Evolutionary conservation across 371 early-diverging fungal genomes (phyloP).

Genomic region (Dichotomocladium elegans): DNA sequence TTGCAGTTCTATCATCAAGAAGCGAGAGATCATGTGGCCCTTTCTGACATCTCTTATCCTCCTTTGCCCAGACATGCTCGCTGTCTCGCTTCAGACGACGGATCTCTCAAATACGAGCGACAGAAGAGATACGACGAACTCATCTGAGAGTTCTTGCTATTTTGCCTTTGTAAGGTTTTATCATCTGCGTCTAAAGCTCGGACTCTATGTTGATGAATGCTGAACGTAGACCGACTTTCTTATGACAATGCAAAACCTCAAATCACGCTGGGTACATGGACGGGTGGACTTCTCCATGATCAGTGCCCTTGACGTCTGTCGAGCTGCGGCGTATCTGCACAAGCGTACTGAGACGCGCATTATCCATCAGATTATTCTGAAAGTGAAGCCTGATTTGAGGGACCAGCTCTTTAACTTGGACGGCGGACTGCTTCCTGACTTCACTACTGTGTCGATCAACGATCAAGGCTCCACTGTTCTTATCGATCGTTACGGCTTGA

Average conservation of each 20-base stretch:
- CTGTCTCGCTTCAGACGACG: not conserved
- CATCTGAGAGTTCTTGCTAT: no score
- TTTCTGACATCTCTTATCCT: slow-evolving; percentile 70
- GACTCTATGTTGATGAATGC: no score
- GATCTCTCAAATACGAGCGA: no score
- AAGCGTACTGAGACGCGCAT: not conserved
- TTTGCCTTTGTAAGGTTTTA: not conserved
- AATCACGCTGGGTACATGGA: slow-evolving; percentile 50
- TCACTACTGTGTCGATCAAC: not conserved
- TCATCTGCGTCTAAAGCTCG: not conserved
- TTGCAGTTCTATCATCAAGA: slow-evolving; percentile 48
- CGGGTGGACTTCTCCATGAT: slow-evolving; percentile 62
- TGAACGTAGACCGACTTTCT: not conserved
- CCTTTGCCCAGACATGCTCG: slow-evolving; percentile 59
- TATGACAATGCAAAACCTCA: not conserved
- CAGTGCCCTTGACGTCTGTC: slow-evolving; percentile 74
- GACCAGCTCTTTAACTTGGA: not conserved
- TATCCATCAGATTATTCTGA: not conserved
- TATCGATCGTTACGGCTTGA: not conserved
- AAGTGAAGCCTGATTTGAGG: not conserved
- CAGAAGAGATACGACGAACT: no score
- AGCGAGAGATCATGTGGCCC: slow-evolving; percentile 74
- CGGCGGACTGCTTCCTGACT: not conserved
- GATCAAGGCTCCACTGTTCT: not conserved
- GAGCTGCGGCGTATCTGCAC: slow-evolving; percentile 58